phyloP scores from a whole-genome alignment of 345 rosid genomes.

The Linum usitatissimum region DNA sequence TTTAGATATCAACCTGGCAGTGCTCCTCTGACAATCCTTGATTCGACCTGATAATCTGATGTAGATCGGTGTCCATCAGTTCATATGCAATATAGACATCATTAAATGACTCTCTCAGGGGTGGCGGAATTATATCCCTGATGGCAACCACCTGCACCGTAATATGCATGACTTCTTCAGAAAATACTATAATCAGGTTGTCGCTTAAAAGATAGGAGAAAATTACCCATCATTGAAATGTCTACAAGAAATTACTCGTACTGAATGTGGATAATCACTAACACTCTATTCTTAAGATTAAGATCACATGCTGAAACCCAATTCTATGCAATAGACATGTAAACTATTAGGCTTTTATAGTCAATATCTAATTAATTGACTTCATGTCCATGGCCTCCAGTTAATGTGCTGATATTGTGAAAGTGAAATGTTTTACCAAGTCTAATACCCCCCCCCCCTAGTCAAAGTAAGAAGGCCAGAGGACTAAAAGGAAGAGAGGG shows the following conservation, averaged over 20 bases:
- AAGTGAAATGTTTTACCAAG: no score
- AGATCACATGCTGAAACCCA: neutral
- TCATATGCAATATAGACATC: constrained; percentile 90
- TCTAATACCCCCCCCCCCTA: neutral
- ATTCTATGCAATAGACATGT: neutral
- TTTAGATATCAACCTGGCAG: constrained; percentile 44
- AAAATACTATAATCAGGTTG: neutral
- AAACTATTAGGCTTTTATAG: neutral
- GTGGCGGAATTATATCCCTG: constrained; percentile 80
- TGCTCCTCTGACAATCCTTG: constrained; percentile 57
- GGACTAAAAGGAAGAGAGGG: neutral
- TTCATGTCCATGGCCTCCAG: neutral
- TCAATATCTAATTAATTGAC: no score
- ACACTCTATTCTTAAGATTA: neutral
- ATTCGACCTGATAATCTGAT: constrained; percentile 47
- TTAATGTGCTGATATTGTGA: no score
- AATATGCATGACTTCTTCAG: constrained; percentile 11
- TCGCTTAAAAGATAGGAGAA: neutral
- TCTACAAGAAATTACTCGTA: no score
- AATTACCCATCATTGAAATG: neutral
- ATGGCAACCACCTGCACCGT: constrained; percentile 68
- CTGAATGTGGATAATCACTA: neutral
- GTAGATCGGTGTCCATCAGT: constrained; percentile 66
- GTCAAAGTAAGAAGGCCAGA: neutral
- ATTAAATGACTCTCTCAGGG: constrained; percentile 49